A percentile compares a stretch with the other conserved stretches of the same genome.
Conservation (phyloP, 169 alveolate species). For the Miamiensis avidus region DNA sequence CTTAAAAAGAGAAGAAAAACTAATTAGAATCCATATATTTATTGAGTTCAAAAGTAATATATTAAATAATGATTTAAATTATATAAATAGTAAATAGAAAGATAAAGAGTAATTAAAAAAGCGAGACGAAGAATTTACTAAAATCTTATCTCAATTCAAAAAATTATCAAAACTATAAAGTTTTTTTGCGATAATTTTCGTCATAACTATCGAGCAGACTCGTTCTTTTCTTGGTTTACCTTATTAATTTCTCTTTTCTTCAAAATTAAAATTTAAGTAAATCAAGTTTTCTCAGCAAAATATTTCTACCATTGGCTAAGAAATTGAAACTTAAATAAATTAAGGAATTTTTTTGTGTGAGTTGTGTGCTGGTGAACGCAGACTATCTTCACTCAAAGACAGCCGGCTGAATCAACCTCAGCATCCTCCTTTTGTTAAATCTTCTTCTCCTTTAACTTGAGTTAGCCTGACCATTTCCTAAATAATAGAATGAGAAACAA, state of each 20-base stretch:
- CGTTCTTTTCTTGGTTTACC: neutral
- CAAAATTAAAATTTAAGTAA: no score
- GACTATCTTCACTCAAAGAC: slow-evolving; percentile 19
- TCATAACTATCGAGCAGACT: neutral
- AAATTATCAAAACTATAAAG: neutral
- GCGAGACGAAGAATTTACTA: neutral
- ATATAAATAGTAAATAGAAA: neutral
- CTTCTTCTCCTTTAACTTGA: slow-evolving; percentile 88
- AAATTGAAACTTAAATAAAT: no score
- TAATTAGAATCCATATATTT: no score
- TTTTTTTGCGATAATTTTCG: neutral
- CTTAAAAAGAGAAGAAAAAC: no score
- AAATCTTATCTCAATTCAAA: neutral
- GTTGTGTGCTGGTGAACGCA: slow-evolving; percentile 1
- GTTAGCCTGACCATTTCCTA: slow-evolving; percentile 77
- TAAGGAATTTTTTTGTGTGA: neutral
- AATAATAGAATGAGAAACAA: neutral
- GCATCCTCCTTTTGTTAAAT: slow-evolving; percentile 92
- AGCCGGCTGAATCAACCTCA: slow-evolving; percentile 83
- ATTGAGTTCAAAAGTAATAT: no score
- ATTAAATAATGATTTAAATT: no score
- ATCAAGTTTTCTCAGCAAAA: no score
- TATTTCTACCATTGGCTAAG: no score
- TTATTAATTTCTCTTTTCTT: no score
- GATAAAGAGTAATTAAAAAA: neutral